Conservation (phyloP, 2,329 filamentous ascomycete species). For the Incumbomyces lentus region DNA sequence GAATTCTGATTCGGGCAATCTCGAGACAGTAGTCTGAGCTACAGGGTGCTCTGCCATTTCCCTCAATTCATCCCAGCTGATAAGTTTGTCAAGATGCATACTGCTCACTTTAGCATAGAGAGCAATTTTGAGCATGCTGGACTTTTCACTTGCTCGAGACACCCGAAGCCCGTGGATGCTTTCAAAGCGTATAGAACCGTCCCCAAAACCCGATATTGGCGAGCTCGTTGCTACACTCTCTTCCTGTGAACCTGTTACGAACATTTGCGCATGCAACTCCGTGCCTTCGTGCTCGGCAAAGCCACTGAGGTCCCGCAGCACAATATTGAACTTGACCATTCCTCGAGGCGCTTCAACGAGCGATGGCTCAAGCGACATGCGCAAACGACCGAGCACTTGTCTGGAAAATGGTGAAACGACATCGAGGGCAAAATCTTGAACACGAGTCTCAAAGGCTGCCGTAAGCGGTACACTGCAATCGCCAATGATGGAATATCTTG, state of each 20-base stretch:
- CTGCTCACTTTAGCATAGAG: constrained; percentile 83
- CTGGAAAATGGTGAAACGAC: constrained; percentile 87
- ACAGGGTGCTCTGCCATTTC: constrained; percentile 52
- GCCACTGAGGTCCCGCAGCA: constrained; percentile 91
- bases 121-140: constrained; percentile 69
- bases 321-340: constrained; percentile 94
- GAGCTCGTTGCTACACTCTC: constrained; percentile 88
- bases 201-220: constrained; percentile 88
- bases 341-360: constrained; percentile 84
- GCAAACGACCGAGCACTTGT: constrained; percentile 80
- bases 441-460: constrained; percentile 86
- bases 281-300: constrained; percentile 94
- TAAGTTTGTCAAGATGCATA: constrained; percentile 92
- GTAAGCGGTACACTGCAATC: constrained; percentile 86
- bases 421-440: constrained; percentile 88
- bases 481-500: constrained; percentile 82
- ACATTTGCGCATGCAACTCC: constrained; percentile 93
- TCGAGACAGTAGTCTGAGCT: constrained; percentile 43
- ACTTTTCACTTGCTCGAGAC: constrained; percentile 63
- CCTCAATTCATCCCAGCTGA: constrained; percentile 98
- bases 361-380: constrained; percentile 83
- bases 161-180: constrained; percentile 98
- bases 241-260: constrained; percentile 80
- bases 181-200: constrained; percentile 84
- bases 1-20: constrained; percentile 85